Evolutionary conservation across 148 eudicot species (phyloP), one percentile per base, ranked within the genome.

Genomic region (Suaeda aralocaspica): DNA sequence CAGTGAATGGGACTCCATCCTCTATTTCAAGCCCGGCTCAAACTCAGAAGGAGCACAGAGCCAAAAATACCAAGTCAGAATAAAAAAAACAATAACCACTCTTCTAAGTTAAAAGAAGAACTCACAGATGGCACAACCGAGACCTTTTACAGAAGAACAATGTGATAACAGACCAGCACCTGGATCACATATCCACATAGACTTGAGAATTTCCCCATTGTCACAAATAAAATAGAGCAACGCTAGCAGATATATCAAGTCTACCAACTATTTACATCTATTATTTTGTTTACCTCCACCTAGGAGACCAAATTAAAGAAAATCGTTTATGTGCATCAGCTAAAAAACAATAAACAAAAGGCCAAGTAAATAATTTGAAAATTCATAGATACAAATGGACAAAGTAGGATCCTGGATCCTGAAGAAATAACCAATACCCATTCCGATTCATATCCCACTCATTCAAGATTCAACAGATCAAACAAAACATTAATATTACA

Each of bases 121-220:
- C 91, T 88, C 96, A 88, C 89, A 88, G 91, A 89, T 76, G 82
- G 76, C 82, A 86, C 74, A 83, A 87, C 80, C 77, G 87, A 81
- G 81, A 86, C 83, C 81, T 80, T 83, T 84, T 80, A 89, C 72
- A 88, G 91, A 91, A 87, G 92, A 87, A 78, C 70, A 74, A 84
- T 84, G 70, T 78, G 86, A 84, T 82, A 78, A 81, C 69, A 84
- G 77, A 86, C 77, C 89, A 86, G 86, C 90, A 90, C 90, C 92
- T 84, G 92, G 86, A 81, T 74, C 84, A 88, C 84, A 85, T 80
- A 80, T 86, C 66, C 70, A 66, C 39, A 53, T 49, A 66, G 31
- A 48, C 76, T 71, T 71, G 72, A 65, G 75, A 77, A 77, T 36
- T 70, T 64, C 15, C 75, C 62, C 61, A 58, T 50, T 42, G 29